phyloP scores from a whole-genome alignment of 1,284 basidiomycete genomes.

The Cryptococcus sp. region DNA sequence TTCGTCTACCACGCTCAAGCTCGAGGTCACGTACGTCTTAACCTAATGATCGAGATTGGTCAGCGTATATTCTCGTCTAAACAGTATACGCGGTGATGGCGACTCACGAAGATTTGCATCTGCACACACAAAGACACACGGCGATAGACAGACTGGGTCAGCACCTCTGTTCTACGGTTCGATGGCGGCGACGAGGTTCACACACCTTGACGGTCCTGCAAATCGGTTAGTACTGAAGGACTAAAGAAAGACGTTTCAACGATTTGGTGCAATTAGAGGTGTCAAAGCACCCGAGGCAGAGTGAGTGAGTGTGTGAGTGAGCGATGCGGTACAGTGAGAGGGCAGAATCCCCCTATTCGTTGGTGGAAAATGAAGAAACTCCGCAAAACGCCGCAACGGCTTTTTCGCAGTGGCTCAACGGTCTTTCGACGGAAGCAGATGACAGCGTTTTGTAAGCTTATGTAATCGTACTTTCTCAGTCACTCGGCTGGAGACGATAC shows the following conservation, averaged over 20 bases:
- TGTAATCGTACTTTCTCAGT: too few relatives aligned
- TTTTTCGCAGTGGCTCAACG: conserved; percentile 12
- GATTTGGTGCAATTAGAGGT: too few relatives aligned
- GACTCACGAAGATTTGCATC: conserved; percentile 47
- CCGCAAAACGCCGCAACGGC: conserved; percentile 14
- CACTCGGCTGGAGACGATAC: too few relatives aligned
- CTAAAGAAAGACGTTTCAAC: not conserved
- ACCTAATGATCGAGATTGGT: conserved; percentile 5
- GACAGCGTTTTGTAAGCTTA: not conserved
- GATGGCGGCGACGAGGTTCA: not conserved
- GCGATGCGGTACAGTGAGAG: conserved; percentile 5
- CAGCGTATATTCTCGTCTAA: conserved; percentile 6
- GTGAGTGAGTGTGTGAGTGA: conserved; percentile 1
- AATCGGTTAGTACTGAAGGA: conserved; percentile 20
- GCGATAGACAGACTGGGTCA: not conserved
- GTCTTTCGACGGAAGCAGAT: conserved; percentile 1
- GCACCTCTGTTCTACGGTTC: not conserved
- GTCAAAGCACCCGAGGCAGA: not conserved
- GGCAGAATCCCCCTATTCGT: not conserved
- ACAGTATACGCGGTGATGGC: not conserved
- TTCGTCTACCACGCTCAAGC: not conserved
- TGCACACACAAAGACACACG: conserved; percentile 7
- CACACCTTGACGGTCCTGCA: conserved; percentile 27
- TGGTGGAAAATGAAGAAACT: conserved; percentile 10
- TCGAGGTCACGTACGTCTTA: conserved; percentile 18